A percentile compares a stretch with the other conserved stretches of the same genome.
phyloP scores from a whole-genome alignment of 176 grass and related monocot genomes.

The Zizania latifolia region DNA sequence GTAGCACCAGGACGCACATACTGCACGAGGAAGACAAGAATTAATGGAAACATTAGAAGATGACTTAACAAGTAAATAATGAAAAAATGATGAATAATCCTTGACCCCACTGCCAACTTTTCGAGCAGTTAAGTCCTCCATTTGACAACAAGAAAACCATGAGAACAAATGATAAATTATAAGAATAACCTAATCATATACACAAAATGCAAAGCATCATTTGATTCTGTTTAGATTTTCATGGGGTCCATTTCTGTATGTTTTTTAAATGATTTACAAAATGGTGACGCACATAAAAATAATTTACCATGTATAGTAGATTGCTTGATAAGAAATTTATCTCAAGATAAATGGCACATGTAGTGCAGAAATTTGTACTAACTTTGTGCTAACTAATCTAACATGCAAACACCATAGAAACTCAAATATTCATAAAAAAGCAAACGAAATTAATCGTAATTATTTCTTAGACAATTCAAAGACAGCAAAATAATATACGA shows the following conservation, averaged over 20 bases:
- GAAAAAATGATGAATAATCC: not conserved
- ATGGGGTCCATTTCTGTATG: not conserved
- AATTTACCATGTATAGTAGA: not conserved
- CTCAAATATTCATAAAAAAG: not conserved
- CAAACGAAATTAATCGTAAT: not conserved
- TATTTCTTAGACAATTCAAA: conserved; percentile 12
- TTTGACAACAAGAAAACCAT: conserved; percentile 8
- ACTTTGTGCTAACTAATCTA: conserved; percentile 15
- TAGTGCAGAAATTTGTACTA: not conserved
- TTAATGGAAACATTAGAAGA: conserved; percentile 18
- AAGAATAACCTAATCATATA: not conserved
- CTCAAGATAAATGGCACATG: conserved; percentile 21
- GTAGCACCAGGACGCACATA: conserved; percentile 76
- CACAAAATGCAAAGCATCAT: not conserved
- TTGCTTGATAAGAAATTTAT: not conserved
- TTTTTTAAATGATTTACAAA: conserved; percentile 9
- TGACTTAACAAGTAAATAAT: not conserved
- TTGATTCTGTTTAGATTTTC: not conserved
- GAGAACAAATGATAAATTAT: conserved; percentile 1
- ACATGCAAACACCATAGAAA: not conserved
- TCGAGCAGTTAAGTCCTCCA: conserved; percentile 7
- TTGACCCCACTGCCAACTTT: conserved; percentile 1
- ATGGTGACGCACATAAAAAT: not conserved
- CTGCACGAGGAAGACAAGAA: conserved; percentile 41
- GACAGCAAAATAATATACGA: not conserved